Evolutionary conservation across 306 rosid genomes (phyloP).

Genomic region (Malus asiatica): DNA sequence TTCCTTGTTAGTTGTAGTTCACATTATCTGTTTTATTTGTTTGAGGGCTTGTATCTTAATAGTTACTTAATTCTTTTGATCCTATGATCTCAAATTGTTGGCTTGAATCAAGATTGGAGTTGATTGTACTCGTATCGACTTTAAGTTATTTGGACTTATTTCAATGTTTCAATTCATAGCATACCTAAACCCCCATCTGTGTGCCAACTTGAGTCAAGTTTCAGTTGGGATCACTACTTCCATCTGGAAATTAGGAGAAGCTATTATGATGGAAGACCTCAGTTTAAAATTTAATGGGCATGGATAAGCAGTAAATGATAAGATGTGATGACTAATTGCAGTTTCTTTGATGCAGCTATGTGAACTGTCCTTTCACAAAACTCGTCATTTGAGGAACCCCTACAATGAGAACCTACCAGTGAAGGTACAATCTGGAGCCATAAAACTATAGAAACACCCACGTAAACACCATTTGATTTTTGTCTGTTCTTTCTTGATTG

Average conservation of each 20-base stretch:
- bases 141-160: neutral
- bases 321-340: constrained; percentile 25
- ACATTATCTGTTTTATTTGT: neutral
- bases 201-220: neutral
- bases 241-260: neutral
- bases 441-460: neutral
- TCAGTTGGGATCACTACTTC: neutral
- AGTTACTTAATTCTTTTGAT: neutral
- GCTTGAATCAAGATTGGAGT: neutral
- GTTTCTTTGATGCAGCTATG: constrained; percentile 71
- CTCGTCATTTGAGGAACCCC: constrained; percentile 95
- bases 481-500: neutral
- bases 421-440: constrained; percentile 54
- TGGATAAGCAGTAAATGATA: neutral
- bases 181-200: neutral
- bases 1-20: neutral
- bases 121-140: neutral
- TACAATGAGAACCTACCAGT: constrained; percentile 98
- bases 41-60: neutral
- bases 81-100: neutral
- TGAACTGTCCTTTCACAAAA: constrained; percentile 94
- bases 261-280: neutral
- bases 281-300: neutral
- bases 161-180: neutral
- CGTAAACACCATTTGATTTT: neutral